Percentiles rank a stretch among this genome's conserved stretches.
phyloP scores from a whole-genome alignment of 305 asterid species.

The Coffea humblotiana region DNA sequence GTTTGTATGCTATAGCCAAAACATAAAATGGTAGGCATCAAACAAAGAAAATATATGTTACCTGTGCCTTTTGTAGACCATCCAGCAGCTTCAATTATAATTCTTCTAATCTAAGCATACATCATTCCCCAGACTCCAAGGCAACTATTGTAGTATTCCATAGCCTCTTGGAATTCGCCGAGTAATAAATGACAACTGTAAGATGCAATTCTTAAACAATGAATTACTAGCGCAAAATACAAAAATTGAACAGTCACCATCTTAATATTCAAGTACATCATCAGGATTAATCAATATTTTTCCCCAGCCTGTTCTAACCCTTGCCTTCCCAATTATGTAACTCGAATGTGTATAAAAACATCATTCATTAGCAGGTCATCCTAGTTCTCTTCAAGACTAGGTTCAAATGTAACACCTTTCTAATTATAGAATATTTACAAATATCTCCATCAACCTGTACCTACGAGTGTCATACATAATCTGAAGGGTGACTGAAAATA shows the following conservation, averaged over 20 bases:
- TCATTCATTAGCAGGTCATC: not conserved
- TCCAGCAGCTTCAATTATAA: slow-evolving; percentile 84
- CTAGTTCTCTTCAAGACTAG: not conserved
- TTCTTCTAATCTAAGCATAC: slow-evolving; percentile 84
- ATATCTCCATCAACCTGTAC: too few relatives aligned
- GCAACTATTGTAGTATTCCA: slow-evolving; percentile 55
- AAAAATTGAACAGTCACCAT: not conserved
- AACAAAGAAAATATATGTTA: slow-evolving; percentile 19
- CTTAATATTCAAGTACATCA: not conserved
- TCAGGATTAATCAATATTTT: not conserved
- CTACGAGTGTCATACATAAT: too few relatives aligned
- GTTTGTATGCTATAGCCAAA: not conserved
- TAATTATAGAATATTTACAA: too few relatives aligned
- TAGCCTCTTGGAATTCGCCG: slow-evolving; percentile 84
- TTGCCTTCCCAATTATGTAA: too few relatives aligned
- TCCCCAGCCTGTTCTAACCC: not conserved
- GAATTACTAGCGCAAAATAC: not conserved
- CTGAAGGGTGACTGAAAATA: too few relatives aligned
- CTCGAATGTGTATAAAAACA: not conserved
- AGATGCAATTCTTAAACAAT: slow-evolving; percentile 10
- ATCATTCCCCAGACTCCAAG: slow-evolving; percentile 48
- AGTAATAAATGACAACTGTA: slow-evolving; percentile 77
- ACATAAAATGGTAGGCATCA: not conserved
- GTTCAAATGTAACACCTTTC: not conserved
- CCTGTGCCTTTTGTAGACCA: slow-evolving; percentile 89